phyloP scores from a whole-genome alignment of 805 yeast species.

The Candida adriatica region DNA sequence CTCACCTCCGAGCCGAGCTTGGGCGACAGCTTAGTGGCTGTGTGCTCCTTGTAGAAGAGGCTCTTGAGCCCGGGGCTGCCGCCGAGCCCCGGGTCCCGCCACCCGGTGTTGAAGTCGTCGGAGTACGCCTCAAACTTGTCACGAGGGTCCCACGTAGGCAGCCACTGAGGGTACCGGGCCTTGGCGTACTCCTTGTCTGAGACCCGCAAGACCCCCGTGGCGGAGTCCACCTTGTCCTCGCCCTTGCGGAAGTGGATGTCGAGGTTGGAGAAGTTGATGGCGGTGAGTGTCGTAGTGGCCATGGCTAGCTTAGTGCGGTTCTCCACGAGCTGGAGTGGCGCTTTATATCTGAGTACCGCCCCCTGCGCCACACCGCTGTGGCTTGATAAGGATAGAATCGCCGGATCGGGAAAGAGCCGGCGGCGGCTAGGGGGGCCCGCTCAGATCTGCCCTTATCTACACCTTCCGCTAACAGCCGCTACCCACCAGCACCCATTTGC shows the following conservation, averaged over 20 bases:
- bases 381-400: no score
- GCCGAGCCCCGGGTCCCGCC: slow-evolving; percentile 52
- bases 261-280: slow-evolving; percentile 17
- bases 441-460: no score
- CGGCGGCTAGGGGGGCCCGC: no score
- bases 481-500: no score
- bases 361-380: no score
- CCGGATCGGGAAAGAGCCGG: no score
- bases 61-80: slow-evolving; percentile 54
- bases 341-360: no score
- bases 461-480: no score
- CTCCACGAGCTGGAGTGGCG: no score
- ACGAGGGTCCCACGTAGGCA: slow-evolving; percentile 64
- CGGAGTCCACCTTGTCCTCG: slow-evolving; percentile 37
- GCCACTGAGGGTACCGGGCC: slow-evolving; percentile 44
- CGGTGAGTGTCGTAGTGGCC: no score
- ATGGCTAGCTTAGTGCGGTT: no score
- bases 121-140: slow-evolving; percentile 42
- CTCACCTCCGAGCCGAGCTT: slow-evolving; percentile 59
- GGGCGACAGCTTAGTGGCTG: slow-evolving; percentile 46
- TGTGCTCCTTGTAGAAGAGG: slow-evolving; percentile 35
- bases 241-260: slow-evolving; percentile 45
- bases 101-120: slow-evolving; percentile 43
- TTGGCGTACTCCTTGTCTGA: slow-evolving; percentile 33
- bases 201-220: slow-evolving; percentile 41